Base-by-base conservation (phyloP, 768 basidiomycete genomes). In the Ramaria sp. region DNA sequence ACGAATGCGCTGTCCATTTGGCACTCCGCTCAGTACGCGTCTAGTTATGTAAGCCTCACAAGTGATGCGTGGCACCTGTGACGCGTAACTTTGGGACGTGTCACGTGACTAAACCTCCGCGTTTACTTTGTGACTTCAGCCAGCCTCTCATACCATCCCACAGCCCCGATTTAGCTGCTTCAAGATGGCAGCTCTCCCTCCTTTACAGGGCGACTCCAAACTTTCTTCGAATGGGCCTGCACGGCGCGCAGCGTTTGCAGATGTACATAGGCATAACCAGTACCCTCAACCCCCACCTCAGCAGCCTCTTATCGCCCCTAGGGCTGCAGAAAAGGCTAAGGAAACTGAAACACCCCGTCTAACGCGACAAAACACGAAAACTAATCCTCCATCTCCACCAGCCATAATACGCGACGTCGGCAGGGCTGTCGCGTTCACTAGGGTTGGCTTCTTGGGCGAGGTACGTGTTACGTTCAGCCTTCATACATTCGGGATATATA, bases 401-500 rank as follows among this genome's bases (percentile, higher is more conserved):
- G 82, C 76, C 64, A 68, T 88, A 55, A 91, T 91, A 62, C 75
- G 71, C 1, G 88, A 90, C 72, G 79, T 79, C 70, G 69, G 68
- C 45, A 76, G 79, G 39, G 62, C 73, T 34, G 62, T 81, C 58
- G 76, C 82, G 54, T 88, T 83, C 63, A 74, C 76, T 39, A 78
- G 89, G 50, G 81, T 92, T 27, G 88, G 87, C 20, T 89, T 94
- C 66, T 73, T 96, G 53, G 92, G 92, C 63, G 92, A 96, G 83
- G 90, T 91, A 59, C 49, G 83, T 73, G 19, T 38, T 46, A 6
- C 59, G 60, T 34, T 50, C 27, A 10, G n/a, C 31, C 43, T 30
- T 13, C 10, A 20, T 1, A 4, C 22, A 41, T 51, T 19, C 27
- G 27, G 48, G 20, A n/a, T 22, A 30, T 24, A 58, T 46, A 17